Percentiles rank a stretch among this genome's conserved stretches.
These are phyloP conservation scores for Lasiodiplodia sp. DNA, from an alignment of 2,329 filamentous ascomycete genomes.

Conservation along the genomic window DNA sequence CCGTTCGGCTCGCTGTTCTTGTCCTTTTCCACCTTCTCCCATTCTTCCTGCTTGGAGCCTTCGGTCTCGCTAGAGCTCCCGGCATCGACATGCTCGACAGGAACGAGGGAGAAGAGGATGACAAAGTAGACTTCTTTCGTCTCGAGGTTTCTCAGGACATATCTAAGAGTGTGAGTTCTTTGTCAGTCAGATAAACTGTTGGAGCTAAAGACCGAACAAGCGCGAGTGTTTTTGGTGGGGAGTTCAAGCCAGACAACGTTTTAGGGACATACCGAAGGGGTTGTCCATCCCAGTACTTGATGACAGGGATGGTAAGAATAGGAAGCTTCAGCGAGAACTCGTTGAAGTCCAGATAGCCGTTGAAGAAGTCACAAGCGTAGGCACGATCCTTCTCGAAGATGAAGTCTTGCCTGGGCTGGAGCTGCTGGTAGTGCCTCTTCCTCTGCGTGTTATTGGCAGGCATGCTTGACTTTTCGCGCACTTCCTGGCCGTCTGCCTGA, in stretches of 20 bases:
- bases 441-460: conserved; percentile 55
- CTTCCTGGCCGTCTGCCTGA: conserved; percentile 51
- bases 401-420: conserved; percentile 63
- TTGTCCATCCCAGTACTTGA: conserved; percentile 83
- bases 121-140: conserved; percentile 81
- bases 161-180: conserved; percentile 87
- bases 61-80: background rate
- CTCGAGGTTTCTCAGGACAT: conserved; percentile 82
- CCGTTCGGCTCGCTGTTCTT: background rate
- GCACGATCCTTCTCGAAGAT: conserved; percentile 67
- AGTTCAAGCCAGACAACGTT: background rate
- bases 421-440: conserved; percentile 67
- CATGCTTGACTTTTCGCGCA: conserved; percentile 48
- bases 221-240: background rate
- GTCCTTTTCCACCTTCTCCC: conserved; percentile 17
- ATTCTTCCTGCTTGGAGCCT: conserved; percentile 2
- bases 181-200: conserved; percentile 35
- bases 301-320: conserved; percentile 74
- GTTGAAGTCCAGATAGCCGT: conserved; percentile 90
- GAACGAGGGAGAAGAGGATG: conserved; percentile 78
- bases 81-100: conserved; percentile 59
- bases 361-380: conserved; percentile 80
- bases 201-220: conserved; percentile 1
- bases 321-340: conserved; percentile 75
- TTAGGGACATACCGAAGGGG: conserved; percentile 70